Percentiles rank a stretch among this genome's conserved stretches.
Evolutionary conservation across 345 rosid genomes (phyloP).

Genomic region (Salix brachista): DNA sequence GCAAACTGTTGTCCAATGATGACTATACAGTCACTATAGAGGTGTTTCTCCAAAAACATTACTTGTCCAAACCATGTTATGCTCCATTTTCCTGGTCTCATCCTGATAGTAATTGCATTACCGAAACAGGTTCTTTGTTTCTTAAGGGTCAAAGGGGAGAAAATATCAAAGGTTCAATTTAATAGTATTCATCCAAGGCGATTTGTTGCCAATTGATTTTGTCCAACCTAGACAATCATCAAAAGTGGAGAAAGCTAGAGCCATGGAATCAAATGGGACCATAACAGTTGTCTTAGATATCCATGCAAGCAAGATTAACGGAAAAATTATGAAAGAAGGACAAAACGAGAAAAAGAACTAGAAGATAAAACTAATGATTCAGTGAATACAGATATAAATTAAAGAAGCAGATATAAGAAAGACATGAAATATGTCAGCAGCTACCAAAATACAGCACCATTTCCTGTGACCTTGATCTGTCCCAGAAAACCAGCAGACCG

Average conservation of each 20-base stretch:
- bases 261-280: no score
- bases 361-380: neutral
- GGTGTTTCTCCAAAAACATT: neutral
- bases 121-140: neutral
- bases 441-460: neutral
- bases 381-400: neutral
- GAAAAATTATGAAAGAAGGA: neutral
- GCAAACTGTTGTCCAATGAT: neutral
- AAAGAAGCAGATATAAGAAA: neutral
- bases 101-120: neutral
- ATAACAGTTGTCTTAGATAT: neutral
- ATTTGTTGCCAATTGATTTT: neutral
- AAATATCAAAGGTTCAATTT: neutral
- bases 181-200: neutral
- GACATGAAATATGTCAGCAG: neutral
- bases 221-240: no score
- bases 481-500: conserved; percentile 10
- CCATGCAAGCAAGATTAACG: neutral
- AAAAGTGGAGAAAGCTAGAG: no score
- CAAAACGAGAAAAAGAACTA: neutral
- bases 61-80: neutral
- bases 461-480: neutral
- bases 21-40: neutral
- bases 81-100: neutral
- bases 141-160: neutral